Evolutionary conservation across 2,329 filamentous ascomycete species (phyloP), one percentile per base, ranked within the genome.

Genomic region (Sphaerulina vaccinii): DNA sequence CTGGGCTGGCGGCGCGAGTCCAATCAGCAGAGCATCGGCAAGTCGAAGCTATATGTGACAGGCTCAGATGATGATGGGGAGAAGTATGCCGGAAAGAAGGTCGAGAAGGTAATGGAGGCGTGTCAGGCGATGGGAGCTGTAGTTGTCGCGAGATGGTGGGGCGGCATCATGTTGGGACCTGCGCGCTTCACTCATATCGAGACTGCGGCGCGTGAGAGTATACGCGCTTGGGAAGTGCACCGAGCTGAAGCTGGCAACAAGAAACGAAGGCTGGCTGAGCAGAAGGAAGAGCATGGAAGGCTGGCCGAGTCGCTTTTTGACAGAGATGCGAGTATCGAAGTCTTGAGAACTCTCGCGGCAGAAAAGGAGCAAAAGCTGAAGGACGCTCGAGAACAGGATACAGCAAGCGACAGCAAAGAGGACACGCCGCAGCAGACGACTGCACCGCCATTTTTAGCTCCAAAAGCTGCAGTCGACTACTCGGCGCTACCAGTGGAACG

Each of bases 61-160:
- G 75, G 74, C 10, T 70, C 73, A 43, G 77, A 80, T 49, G 79
- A 81, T 52, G 78, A 81, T 55, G 79, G 78, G 11, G 79, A 81
- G 61, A 74, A 72, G 46, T 75, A 77, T 63, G 78, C 71, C 0
- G 79, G 77, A 3, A 73, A 71, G 51, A 70, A 70, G 19, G 66
- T 81, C 3, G 68, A 74, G 59, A 71, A 72, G 49, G 70, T 79
- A 18, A 69, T 81, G 10, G 67, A 70, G 19, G 70, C 73, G 9
- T 68, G 72, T 56, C 64, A 72, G 15, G 71, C 73, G 11, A 65
- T 68, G 37, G 79, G 79, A 18, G 64, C 68, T 1, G 69, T 79
- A 18, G 75, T 80, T 4, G 79, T 81, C 7, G 79, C 77, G 32
- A 62, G 79, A 13, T 81, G 78, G 78, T 81, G 78, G 57, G 78